phyloP scores from a whole-genome alignment of 352 stramenopile species.

The Globisporangium paddicum region DNA sequence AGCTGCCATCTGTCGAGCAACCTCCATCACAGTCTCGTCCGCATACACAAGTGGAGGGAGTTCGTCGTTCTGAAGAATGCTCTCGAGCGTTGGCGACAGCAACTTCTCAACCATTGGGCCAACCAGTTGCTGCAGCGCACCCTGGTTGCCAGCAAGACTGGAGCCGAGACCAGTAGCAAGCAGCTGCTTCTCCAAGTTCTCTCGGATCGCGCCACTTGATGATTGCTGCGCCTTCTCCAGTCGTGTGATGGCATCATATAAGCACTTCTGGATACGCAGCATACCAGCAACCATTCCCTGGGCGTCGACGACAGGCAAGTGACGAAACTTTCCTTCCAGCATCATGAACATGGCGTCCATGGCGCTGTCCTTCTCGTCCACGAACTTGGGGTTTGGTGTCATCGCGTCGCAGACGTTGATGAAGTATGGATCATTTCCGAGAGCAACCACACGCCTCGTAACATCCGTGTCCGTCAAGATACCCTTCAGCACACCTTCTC shows the following conservation, averaged over 20 bases:
- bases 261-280: conserved; percentile 98
- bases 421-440: conserved; percentile 83
- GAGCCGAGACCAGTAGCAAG: conserved; percentile 43
- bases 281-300: conserved; percentile 92
- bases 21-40: conserved; percentile 80
- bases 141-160: conserved; percentile 54
- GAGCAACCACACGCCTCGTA: conserved; percentile 75
- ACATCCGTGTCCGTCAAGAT: conserved; percentile 96
- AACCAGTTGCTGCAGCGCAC: conserved; percentile 65
- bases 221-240: conserved; percentile 90
- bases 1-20: conserved; percentile 81
- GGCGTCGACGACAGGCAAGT: conserved; percentile 94
- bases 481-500: conserved; percentile 86
- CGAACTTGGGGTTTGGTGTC: conserved; percentile 87
- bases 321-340: conserved; percentile 92
- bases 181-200: conserved; percentile 77
- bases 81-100: conserved; percentile 76
- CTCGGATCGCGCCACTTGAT: conserved; percentile 62
- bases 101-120: conserved; percentile 85
- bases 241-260: conserved; percentile 97
- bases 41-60: conserved; percentile 73
- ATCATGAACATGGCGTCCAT: conserved; percentile 92
- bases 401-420: conserved; percentile 83
- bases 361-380: conserved; percentile 83
- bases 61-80: conserved; percentile 74